A percentile compares a stretch with the other conserved stretches of the same genome.
These are phyloP conservation scores for Davidsoniella neocaledoniae DNA, from an alignment of 2,329 filamentous ascomycete genomes.

Conservation along the genomic window DNA sequence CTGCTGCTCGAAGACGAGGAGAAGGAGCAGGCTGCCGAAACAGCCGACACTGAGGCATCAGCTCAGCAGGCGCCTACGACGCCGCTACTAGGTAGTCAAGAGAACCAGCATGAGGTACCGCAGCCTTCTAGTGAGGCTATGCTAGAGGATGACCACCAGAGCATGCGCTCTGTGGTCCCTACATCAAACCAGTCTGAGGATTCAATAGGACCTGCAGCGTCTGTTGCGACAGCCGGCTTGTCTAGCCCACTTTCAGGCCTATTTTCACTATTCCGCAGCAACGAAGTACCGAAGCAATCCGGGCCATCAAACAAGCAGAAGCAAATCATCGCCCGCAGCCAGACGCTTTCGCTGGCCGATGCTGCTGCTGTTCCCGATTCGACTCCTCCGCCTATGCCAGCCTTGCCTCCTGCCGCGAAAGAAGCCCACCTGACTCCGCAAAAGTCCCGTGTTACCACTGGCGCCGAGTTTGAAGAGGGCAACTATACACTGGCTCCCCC, in stretches of 20 bases:
- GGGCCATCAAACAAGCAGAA: constrained; percentile 40
- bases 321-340: constrained; percentile 60
- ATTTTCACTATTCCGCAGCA: constrained; percentile 57
- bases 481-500: constrained; percentile 47
- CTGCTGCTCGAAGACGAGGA: constrained; percentile 24
- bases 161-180: constrained; percentile 30
- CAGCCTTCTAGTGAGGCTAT: constrained; percentile 51
- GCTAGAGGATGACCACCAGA: constrained; percentile 47
- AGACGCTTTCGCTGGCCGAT: constrained; percentile 38
- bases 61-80: constrained; percentile 17
- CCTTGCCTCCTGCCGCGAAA: constrained; percentile 18
- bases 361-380: constrained; percentile 2
- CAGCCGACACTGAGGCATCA: background rate
- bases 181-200: constrained; percentile 15
- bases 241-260: constrained; percentile 42
- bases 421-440: background rate
- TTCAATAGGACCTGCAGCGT: background rate
- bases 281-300: constrained; percentile 31
- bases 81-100: constrained; percentile 16
- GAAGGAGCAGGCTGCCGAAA: constrained; percentile 11
- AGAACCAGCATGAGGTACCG: constrained; percentile 43
- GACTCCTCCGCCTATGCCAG: constrained; percentile 16
- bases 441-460: constrained; percentile 29
- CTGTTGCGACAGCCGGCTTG: constrained; percentile 14
- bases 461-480: constrained; percentile 29